Evolutionary conservation across 2,329 filamentous ascomycete genomes (phyloP).

Genomic region (Ophiobolus disseminans): DNA sequence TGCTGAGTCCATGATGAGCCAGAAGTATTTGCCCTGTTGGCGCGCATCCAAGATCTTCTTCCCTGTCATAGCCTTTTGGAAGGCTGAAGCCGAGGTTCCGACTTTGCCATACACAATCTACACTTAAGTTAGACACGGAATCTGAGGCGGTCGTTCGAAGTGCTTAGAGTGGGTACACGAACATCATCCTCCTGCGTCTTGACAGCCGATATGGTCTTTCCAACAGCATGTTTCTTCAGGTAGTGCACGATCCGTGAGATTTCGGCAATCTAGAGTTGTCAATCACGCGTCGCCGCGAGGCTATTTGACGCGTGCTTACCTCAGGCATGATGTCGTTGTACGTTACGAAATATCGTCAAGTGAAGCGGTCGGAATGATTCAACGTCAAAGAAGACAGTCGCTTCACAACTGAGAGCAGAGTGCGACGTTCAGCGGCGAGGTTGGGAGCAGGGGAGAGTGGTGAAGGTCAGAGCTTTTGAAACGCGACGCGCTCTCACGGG

Average conservation of each 20-base stretch:
- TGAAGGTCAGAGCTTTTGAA: slow-evolving; percentile 18
- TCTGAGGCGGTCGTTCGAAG: background rate
- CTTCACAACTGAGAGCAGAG: background rate
- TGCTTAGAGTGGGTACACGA: background rate
- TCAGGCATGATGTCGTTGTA: slow-evolving; percentile 44
- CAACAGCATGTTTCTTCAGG: slow-evolving; percentile 81
- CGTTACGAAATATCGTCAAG: too few species aligned
- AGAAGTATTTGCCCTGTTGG: slow-evolving; percentile 97
- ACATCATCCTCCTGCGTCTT: slow-evolving; percentile 74
- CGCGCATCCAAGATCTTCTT: slow-evolving; percentile 75
- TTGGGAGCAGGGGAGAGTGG: slow-evolving; percentile 1
- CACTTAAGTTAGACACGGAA: background rate
- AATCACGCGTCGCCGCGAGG: slow-evolving; percentile 7
- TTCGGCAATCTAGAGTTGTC: slow-evolving; percentile 54
- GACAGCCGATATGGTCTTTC: slow-evolving; percentile 76
- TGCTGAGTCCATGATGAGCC: slow-evolving; percentile 77
- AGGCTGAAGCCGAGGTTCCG: slow-evolving; percentile 77
- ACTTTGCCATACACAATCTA: slow-evolving; percentile 87
- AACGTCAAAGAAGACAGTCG: too few species aligned
- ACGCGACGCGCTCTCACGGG: slow-evolving; percentile 41
- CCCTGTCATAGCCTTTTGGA: slow-evolving; percentile 75
- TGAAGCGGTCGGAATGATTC: too few species aligned
- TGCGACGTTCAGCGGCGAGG: background rate
- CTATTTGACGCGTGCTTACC: slow-evolving; percentile 27
- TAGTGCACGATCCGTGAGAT: slow-evolving; percentile 88